Conservation (phyloP, 208 protist genomes). For the Crithidia expoeki region DNA sequence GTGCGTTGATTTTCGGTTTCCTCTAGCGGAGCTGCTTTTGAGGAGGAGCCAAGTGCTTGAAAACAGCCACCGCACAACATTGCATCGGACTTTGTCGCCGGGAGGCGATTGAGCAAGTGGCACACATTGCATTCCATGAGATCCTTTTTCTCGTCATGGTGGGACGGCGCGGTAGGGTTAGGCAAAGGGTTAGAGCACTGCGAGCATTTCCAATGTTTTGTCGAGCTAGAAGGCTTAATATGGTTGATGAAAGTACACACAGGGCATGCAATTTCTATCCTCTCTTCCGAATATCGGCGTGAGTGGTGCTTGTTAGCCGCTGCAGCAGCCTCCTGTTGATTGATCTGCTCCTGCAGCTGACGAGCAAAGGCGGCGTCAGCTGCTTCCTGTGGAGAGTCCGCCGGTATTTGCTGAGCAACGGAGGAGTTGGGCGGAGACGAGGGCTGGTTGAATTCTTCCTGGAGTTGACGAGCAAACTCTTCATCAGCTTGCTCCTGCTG, state of each 20-base stretch:
- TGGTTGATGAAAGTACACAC: slow-evolving; percentile 70
- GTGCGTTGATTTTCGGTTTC: slow-evolving; percentile 37
- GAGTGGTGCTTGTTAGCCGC: neutral
- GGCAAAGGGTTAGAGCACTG: slow-evolving; percentile 57
- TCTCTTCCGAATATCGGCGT: slow-evolving; percentile 8
- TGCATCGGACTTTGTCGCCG: slow-evolving; percentile 53
- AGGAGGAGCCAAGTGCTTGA: slow-evolving; percentile 38
- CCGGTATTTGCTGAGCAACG: neutral
- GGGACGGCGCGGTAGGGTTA: slow-evolving; percentile 3
- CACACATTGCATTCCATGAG: slow-evolving; percentile 61
- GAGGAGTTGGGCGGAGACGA: neutral
- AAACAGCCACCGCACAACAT: slow-evolving; percentile 74
- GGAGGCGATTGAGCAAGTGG: slow-evolving; percentile 60
- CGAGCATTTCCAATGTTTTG: slow-evolving; percentile 46
- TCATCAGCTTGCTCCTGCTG: slow-evolving; percentile 67
- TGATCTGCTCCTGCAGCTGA: slow-evolving; percentile 40
- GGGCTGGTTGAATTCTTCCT: slow-evolving; percentile 56
- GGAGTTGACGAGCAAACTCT: slow-evolving; percentile 58
- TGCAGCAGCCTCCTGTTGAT: slow-evolving; percentile 26
- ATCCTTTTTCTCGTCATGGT: slow-evolving; percentile 10
- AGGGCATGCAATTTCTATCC: slow-evolving; percentile 42
- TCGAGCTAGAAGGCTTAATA: slow-evolving; percentile 40
- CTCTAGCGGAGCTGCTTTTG: neutral
- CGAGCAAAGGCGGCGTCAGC: slow-evolving; percentile 37
- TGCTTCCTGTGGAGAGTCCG: slow-evolving; percentile 18